A percentile compares a stretch with the other conserved stretches of the same genome.
phyloP scores from a whole-genome alignment of 352 stramenopile species.

The Pseudoperonospora humuli region DNA sequence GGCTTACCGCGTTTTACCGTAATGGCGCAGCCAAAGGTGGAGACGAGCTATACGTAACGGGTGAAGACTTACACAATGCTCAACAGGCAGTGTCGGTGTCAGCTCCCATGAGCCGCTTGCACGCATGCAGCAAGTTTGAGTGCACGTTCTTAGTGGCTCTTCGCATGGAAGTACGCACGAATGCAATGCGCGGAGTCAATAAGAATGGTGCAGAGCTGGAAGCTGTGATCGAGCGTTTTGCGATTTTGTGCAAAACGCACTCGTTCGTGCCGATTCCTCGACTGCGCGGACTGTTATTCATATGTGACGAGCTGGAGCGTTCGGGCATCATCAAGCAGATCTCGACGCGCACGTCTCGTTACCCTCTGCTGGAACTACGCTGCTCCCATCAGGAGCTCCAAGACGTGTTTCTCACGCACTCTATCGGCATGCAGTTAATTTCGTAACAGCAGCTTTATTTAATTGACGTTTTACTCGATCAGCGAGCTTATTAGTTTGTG shows the following conservation, averaged over 20 bases:
- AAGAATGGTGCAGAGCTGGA: constrained; percentile 43
- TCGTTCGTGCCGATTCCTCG: constrained; percentile 45
- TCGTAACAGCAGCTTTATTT: too few species aligned
- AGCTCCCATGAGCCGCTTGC: constrained; percentile 42
- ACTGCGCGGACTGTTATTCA: constrained; percentile 41
- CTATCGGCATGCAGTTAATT: constrained; percentile 49
- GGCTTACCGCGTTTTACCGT: constrained; percentile 11
- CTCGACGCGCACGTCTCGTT: constrained; percentile 33
- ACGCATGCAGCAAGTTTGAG: constrained; percentile 60
- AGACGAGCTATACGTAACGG: constrained; percentile 30
- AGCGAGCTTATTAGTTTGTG: too few species aligned
- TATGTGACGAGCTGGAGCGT: constrained; percentile 58
- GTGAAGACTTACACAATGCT: constrained; percentile 45
- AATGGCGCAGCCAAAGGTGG: not conserved
- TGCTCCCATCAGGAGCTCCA: constrained; percentile 63
- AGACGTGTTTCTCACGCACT: constrained; percentile 54
- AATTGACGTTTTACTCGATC: too few species aligned
- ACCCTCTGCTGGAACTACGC: constrained; percentile 44
- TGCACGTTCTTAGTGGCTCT: constrained; percentile 63
- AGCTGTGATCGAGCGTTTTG: constrained; percentile 51
- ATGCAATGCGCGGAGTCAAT: constrained; percentile 15
- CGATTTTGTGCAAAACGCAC: constrained; percentile 64
- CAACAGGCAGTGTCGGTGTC: constrained; percentile 48
- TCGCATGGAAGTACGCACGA: constrained; percentile 47
- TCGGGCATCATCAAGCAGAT: constrained; percentile 50